phyloP scores from a whole-genome alignment of 2,329 filamentous ascomycete genomes.

The Juglanconis juglandina region DNA sequence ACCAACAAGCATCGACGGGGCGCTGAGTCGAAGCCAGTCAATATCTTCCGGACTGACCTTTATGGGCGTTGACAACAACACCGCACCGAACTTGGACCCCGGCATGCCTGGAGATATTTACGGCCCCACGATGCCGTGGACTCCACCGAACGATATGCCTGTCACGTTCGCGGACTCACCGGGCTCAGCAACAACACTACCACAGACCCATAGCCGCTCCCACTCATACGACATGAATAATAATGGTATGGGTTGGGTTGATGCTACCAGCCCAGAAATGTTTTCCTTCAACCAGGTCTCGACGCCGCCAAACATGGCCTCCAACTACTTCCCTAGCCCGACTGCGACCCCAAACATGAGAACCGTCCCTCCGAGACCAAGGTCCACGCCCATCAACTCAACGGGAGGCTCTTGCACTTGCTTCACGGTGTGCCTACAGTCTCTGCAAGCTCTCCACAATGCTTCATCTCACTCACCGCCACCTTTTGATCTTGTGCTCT shows the following conservation, averaged over 20 bases:
- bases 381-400: conserved; percentile 22
- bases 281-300: conserved; percentile 31
- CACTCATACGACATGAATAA: conserved; percentile 36
- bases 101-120: conserved; percentile 31
- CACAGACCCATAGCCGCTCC: conserved; percentile 30
- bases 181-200: conserved; percentile 26
- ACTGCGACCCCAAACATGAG: conserved; percentile 34
- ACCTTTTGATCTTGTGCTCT: conserved; percentile 43
- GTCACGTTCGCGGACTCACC: conserved; percentile 32
- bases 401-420: conserved; percentile 39
- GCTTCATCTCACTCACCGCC: conserved; percentile 35
- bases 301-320: conserved; percentile 32
- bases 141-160: conserved; percentile 40
- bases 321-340: conserved; percentile 39
- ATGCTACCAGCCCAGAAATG: conserved; percentile 29
- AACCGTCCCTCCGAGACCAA: conserved; percentile 27
- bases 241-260: conserved; percentile 27
- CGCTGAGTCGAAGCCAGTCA: conserved; percentile 32
- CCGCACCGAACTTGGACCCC: conserved; percentile 20
- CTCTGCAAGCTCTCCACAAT: conserved; percentile 45
- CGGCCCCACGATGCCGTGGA: conserved; percentile 36
- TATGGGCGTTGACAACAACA: conserved; percentile 20
- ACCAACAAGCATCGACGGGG: conserved; percentile 32
- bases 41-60: conserved; percentile 30
- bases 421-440: conserved; percentile 44